Base-by-base conservation (phyloP, 2,329 filamentous ascomycete genomes). In the Capronia epimyces region DNA sequence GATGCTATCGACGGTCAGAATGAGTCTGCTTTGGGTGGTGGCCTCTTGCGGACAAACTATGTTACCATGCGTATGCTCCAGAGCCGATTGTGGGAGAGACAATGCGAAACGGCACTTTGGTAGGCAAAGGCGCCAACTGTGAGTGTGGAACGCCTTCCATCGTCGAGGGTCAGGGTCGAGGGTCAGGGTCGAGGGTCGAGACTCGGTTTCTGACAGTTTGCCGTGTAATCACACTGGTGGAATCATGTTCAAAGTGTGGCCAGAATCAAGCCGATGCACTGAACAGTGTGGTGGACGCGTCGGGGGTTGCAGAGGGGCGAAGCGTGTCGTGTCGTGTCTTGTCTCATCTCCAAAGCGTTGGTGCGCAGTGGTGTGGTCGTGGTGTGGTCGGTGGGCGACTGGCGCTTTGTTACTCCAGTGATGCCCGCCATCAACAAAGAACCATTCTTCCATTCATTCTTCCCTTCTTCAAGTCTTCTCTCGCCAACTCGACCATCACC, bases 1-100 rank as follows among this genome's bases (percentile, higher is more conserved):
- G 65, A 96, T 93, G 53, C 89, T 91, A 53, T 56, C 13, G 54
- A 40, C 27, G n/a, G 36, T 46, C 13, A 52, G 53, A 37, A 52
- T 71, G 71, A 36, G 49, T 62, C 56, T 21, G 10, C 6, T 13
- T 15, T 45, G 20, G 51, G 34, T 24, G 29, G 48, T 29, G 16
- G 20, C 18, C 31, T 34, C 8, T 39, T 43, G 67, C 78, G 70
- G 57, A 53, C 53, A 58, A 46, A 27, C 22, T 22, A 27, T 45
- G 37, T 55, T 73, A 96, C 91, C 89, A 97, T 67, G 93, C 93
- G 78, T 98, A 98, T 62, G 93, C 93, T 62, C 93, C 93, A 67
- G 89, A 86, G 49, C 93, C 93, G 63, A 98, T 95, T 12, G 93
- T 98, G 69, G 93, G 93, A 54, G 93, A 97, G 63, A 98, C 80